Percentiles rank a stretch among this genome's conserved stretches.
These are phyloP conservation scores for Barnettozyma siamensis DNA, from an alignment of 805 yeast species.

Conservation along the genomic window DNA sequence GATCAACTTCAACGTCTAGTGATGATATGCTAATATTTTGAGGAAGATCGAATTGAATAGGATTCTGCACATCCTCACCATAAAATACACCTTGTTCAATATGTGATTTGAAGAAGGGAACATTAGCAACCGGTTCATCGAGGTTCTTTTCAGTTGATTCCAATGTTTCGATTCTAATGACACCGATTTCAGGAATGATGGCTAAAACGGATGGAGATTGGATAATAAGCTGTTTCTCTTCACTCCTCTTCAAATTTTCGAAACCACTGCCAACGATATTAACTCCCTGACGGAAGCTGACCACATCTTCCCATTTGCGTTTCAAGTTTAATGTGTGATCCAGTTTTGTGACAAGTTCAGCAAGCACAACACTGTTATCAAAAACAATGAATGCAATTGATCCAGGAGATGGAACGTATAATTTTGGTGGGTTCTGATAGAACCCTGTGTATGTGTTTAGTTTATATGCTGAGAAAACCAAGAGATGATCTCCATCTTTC, in stretches of 20 bases:
- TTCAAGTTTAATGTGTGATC: conserved; percentile 29
- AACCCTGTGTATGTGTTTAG: conserved; percentile 42
- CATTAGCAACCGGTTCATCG: conserved; percentile 16
- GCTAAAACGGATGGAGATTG: conserved; percentile 38
- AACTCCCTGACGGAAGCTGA: conserved; percentile 49
- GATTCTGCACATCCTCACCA: conserved; percentile 36
- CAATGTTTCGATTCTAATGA: conserved; percentile 50
- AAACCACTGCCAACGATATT: conserved; percentile 55
- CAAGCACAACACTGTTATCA: conserved; percentile 55
- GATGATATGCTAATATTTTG: conserved; percentile 38
- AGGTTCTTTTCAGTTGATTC: conserved; percentile 18
- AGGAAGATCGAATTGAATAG: conserved; percentile 44
- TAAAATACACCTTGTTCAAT: conserved; percentile 82
- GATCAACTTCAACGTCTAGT: conserved; percentile 45
- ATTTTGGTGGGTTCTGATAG: conserved; percentile 35
- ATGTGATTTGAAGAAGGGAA: conserved; percentile 54
- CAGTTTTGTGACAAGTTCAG: conserved; percentile 46
- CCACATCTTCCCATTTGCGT: conserved; percentile 76
- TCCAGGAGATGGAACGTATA: conserved; percentile 54
- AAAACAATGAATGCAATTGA: conserved; percentile 56
- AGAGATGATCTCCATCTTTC: conserved; percentile 44
- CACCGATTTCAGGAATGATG: conserved; percentile 53
- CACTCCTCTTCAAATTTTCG: conserved; percentile 32
- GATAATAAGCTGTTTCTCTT: conserved; percentile 25
- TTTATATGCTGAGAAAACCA: conserved; percentile 60